These are phyloP conservation scores for Chenopodium quinoa DNA, from an alignment of 148 eudicot species.

Conservation along the genomic window DNA sequence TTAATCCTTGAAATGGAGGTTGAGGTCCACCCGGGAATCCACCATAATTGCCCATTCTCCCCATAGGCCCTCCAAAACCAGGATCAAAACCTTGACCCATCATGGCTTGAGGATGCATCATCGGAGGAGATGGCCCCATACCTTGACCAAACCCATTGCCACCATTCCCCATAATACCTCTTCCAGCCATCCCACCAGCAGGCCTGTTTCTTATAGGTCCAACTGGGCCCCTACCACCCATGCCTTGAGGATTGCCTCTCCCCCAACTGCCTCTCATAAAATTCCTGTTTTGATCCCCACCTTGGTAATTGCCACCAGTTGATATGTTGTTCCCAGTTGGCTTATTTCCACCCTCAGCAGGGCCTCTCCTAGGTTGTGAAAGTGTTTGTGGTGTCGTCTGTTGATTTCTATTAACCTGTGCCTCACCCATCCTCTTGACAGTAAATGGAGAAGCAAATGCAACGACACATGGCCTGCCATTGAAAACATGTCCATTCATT, in stretches of 20 bases:
- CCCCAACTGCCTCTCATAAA: slow-evolving; percentile 76
- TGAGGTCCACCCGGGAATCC: slow-evolving; percentile 69
- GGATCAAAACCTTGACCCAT: slow-evolving; percentile 92
- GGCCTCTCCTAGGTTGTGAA: slow-evolving; percentile 46
- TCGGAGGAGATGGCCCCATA: slow-evolving; percentile 57
- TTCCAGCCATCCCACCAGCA: slow-evolving; percentile 57
- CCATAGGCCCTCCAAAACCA: slow-evolving; percentile 83
- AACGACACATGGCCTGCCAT: slow-evolving; percentile 84
- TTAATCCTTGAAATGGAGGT: slow-evolving; percentile 68
- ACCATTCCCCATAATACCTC: slow-evolving; percentile 71
- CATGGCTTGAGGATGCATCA: slow-evolving; percentile 80
- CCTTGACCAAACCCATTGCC: slow-evolving; percentile 75
- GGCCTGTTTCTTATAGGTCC: slow-evolving; percentile 63
- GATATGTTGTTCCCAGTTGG: slow-evolving; percentile 42
- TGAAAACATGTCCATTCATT: slow-evolving; percentile 77
- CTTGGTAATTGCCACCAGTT: slow-evolving; percentile 52
- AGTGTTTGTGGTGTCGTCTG: slow-evolving; percentile 38
- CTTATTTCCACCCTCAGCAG: slow-evolving; percentile 38
- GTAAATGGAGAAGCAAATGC: slow-evolving; percentile 75
- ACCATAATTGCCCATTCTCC: slow-evolving; percentile 61
- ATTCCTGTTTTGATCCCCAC: slow-evolving; percentile 47
- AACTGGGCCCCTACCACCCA: slow-evolving; percentile 57
- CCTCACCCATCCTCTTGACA: slow-evolving; percentile 72
- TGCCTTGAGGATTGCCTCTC: slow-evolving; percentile 68
- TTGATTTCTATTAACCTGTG: slow-evolving; percentile 58